phyloP scores from a whole-genome alignment of 768 basidiomycete species.

The Russula compacta region DNA sequence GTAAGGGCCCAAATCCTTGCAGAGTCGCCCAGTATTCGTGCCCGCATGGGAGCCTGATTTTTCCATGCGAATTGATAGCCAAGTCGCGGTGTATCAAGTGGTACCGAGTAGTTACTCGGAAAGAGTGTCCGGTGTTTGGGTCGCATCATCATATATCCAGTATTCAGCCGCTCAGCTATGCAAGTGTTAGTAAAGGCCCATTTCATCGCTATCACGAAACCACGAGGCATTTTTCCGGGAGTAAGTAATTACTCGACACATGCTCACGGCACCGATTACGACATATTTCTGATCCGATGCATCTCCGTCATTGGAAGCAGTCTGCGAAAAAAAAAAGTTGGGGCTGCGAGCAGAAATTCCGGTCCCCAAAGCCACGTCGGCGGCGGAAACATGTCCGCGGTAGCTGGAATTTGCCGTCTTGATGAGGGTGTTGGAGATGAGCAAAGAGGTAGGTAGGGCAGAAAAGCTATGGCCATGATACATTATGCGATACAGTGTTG shows the following conservation, averaged over 20 bases:
- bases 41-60: background rate
- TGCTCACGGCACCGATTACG: background rate
- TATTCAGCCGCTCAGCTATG: background rate
- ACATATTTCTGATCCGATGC: background rate
- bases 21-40: no score
- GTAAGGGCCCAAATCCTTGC: no score
- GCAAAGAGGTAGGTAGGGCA: background rate
- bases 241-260: background rate
- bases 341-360: background rate
- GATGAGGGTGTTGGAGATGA: background rate
- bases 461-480: background rate
- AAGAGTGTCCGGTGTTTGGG: background rate
- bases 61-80: background rate
- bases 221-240: background rate
- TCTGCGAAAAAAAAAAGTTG: background rate
- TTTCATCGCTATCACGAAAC: background rate
- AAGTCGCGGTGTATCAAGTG: background rate
- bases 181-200: background rate
- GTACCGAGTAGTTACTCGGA: background rate
- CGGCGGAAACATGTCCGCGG: no score
- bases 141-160: background rate
- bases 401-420: background rate
- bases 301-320: background rate
- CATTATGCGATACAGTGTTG: background rate
- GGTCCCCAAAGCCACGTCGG: background rate